Evolutionary conservation across 345 rosid species (phyloP).

Genomic region (Salix koriyanagi): DNA sequence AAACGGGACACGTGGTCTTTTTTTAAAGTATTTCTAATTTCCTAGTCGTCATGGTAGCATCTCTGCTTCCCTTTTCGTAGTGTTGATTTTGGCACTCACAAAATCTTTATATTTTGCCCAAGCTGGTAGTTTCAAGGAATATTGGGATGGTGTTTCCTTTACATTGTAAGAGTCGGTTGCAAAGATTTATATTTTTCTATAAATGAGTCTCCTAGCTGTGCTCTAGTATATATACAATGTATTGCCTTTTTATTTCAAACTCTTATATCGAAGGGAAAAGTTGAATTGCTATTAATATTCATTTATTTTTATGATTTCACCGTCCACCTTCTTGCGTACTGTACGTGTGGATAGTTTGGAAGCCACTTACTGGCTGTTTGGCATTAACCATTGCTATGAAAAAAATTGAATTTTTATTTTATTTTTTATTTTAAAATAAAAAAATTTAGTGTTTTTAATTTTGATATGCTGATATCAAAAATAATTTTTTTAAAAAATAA

Average conservation of each 20-base stretch:
- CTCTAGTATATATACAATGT: background rate
- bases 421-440: too few relatives aligned
- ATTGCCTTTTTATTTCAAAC: background rate
- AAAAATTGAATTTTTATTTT: too few relatives aligned
- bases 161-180: background rate
- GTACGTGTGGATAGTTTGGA: too few relatives aligned
- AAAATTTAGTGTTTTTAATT: too few relatives aligned
- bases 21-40: background rate
- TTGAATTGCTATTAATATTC: background rate
- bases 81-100: slow-evolving; percentile 21
- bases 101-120: slow-evolving; percentile 3
- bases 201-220: background rate
- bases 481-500: too few relatives aligned
- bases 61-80: slow-evolving; percentile 4
- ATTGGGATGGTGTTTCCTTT: background rate
- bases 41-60: background rate
- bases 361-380: too few relatives aligned
- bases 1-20: slow-evolving; percentile 4
- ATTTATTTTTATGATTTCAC: background rate
- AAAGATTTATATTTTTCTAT: background rate
- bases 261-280: background rate
- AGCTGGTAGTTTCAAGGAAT: slow-evolving; percentile 6
- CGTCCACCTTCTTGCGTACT: too few relatives aligned
- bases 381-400: too few relatives aligned
- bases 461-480: too few relatives aligned